These are phyloP conservation scores for Triticum timopheevii DNA, from an alignment of 176 grass and related monocot species.

Conservation along the genomic window DNA sequence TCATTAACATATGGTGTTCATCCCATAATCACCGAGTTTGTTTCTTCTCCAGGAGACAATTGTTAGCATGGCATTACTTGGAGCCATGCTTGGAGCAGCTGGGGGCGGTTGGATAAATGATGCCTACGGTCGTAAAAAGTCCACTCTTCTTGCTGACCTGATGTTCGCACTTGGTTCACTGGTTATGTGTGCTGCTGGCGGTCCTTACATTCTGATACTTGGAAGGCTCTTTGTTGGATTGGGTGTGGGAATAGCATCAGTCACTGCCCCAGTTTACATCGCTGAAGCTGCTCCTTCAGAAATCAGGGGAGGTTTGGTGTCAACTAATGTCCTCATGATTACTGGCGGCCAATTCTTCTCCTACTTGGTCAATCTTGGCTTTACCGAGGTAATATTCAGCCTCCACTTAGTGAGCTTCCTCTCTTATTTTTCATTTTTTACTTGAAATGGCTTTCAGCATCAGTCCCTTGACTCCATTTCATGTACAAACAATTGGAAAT, in stretches of 20 bases:
- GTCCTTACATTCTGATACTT: conserved; percentile 73
- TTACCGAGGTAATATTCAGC: conserved; percentile 73
- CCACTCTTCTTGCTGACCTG: conserved; percentile 83
- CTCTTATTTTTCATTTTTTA: background rate
- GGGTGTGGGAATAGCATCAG: conserved; percentile 83
- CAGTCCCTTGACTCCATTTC: background rate
- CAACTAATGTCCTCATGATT: conserved; percentile 97
- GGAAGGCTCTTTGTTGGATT: conserved; percentile 89
- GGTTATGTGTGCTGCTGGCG: conserved; percentile 72
- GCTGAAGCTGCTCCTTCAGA: conserved; percentile 90
- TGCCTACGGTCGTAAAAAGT: conserved; percentile 80
- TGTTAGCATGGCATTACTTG: conserved; percentile 94
- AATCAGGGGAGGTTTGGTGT: conserved; percentile 89
- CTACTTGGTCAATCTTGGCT: conserved; percentile 94
- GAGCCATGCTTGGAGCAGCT: conserved; percentile 85
- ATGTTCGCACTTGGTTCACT: conserved; percentile 80
- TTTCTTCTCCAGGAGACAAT: conserved; percentile 82
- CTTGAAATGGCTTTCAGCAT: conserved; percentile 19
- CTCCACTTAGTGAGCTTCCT: background rate
- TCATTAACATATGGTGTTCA: background rate
- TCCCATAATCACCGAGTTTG: conserved; percentile 5
- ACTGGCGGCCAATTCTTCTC: conserved; percentile 95
- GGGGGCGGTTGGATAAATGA: conserved; percentile 95
- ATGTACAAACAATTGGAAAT: conserved; percentile 20
- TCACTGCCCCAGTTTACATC: conserved; percentile 92